phyloP scores from a whole-genome alignment of 805 yeast species.

The Wickerhamomyces chambardii region DNA sequence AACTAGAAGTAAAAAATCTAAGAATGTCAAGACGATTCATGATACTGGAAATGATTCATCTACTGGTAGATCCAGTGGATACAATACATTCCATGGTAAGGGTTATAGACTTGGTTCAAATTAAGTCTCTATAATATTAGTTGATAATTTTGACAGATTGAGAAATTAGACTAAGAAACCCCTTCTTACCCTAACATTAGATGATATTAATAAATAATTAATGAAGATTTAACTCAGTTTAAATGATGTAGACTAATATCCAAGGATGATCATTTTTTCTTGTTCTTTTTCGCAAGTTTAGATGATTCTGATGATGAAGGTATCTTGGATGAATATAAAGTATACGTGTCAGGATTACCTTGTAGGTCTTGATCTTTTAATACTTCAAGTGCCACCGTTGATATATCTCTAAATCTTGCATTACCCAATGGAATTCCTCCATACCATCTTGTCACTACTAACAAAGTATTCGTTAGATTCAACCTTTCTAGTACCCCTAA shows the following conservation, averaged over 20 bases:
- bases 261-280: too few species aligned
- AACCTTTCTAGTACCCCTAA: conserved; percentile 43
- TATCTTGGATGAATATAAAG: too few species aligned
- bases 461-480: conserved; percentile 41
- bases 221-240: too few species aligned
- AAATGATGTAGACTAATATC: too few species aligned
- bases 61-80: conserved; percentile 6
- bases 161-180: too few species aligned
- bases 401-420: conserved; percentile 59
- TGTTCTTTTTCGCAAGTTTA: too few species aligned
- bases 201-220: too few species aligned
- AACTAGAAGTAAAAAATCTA: conserved; percentile 7
- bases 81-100: conserved; percentile 23
- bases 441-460: conserved; percentile 75
- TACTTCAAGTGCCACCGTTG: conserved; percentile 45
- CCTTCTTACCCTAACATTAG: too few species aligned
- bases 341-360: not conserved
- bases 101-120: conserved; percentile 27
- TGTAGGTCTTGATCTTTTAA: conserved; percentile 28
- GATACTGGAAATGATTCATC: conserved; percentile 8
- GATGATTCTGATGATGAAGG: too few species aligned
- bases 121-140: not conserved
- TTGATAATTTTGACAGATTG: too few species aligned
- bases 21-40: conserved; percentile 3
- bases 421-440: conserved; percentile 74